Conservation (phyloP, 2,329 filamentous ascomycete species). For the Ampelomyces quisqualis region DNA sequence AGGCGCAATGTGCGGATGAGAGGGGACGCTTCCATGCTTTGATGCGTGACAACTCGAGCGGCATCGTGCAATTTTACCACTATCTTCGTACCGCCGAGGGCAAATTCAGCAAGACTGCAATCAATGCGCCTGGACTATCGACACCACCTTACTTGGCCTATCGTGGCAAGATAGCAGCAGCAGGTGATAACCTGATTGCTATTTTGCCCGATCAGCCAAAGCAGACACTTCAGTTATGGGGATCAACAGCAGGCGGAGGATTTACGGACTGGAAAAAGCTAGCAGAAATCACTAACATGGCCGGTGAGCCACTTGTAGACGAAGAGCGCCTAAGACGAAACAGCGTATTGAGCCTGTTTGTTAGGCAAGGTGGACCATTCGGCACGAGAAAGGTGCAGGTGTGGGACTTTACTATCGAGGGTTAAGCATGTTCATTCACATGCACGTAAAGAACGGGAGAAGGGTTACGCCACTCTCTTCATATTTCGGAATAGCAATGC, state of each 20-base stretch:
- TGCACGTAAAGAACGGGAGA: too few species aligned
- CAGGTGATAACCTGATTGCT: constrained; percentile 31
- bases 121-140: constrained; percentile 31
- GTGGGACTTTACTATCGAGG: constrained; percentile 42
- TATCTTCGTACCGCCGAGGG: constrained; percentile 33
- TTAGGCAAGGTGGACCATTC: constrained; percentile 39
- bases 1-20: constrained; percentile 51
- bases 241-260: constrained; percentile 27
- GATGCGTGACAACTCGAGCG: constrained; percentile 48
- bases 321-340: constrained; percentile 30
- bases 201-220: constrained; percentile 36
- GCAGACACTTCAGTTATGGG: constrained; percentile 31
- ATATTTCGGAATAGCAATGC: too few species aligned
- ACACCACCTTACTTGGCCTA: constrained; percentile 37
- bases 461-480: too few species aligned
- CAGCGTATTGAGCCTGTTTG: constrained; percentile 36
- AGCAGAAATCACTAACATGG: constrained; percentile 32
- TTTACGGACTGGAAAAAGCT: constrained; percentile 37
- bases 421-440: too few species aligned
- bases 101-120: constrained; percentile 35
- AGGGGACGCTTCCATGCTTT: constrained; percentile 53
- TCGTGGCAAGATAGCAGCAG: constrained; percentile 34
- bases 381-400: constrained; percentile 37
- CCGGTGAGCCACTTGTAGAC: constrained; percentile 36
- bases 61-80: constrained; percentile 35